Base-by-base conservation (phyloP, 2,329 filamentous ascomycete genomes). In the Sporothrix brunneoviolacea region DNA sequence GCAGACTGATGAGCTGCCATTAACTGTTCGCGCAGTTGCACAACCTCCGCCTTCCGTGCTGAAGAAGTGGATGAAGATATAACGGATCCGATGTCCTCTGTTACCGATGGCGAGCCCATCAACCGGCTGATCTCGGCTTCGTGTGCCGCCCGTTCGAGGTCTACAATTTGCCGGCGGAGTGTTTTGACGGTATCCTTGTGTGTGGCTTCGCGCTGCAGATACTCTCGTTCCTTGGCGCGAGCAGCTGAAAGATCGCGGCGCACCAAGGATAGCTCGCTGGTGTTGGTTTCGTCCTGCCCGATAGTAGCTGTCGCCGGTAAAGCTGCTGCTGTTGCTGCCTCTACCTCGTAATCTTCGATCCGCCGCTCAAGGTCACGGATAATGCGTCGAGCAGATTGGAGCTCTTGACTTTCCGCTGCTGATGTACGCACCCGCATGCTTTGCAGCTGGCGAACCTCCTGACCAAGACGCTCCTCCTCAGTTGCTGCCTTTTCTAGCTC, bases 101-200 rank as follows among this genome's bases (percentile, higher is more conserved):
- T 50, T 13, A 18, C 43, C 19, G 73, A 69, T 3, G 73, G 72
- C 12, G 73, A 71, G 32, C 59, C 56, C 19, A 68, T 64, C 22
- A 80, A 61, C 10, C 70, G 72, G 16, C 75, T 75, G 36, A 82
- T 72, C 40, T 82, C 55, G 6, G 77, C 73, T 52, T 89, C 81
- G 57, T 86, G 82, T 4, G 84, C 71, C 52, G 84, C 79, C 36
- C 77, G 76, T 62, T 88, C 84, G 15, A 89, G 73, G 32, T 86
- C 80, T 2, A 76, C 70, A 43, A 88, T 75, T 51, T 83, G 77
- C 42, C 76, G 74, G 63, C 84, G 86, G 52, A 86, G 75, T 18
- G 72, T 70, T 53, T 83, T 82, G 52, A 84, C 72, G 2, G 71
- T 68, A 27, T 84, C 77, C 57, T 82, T 84, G 57, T 84, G 79